Evolutionary conservation across 352 stramenopile genomes (phyloP).

Genomic region (Phytophthora agathidicida): DNA sequence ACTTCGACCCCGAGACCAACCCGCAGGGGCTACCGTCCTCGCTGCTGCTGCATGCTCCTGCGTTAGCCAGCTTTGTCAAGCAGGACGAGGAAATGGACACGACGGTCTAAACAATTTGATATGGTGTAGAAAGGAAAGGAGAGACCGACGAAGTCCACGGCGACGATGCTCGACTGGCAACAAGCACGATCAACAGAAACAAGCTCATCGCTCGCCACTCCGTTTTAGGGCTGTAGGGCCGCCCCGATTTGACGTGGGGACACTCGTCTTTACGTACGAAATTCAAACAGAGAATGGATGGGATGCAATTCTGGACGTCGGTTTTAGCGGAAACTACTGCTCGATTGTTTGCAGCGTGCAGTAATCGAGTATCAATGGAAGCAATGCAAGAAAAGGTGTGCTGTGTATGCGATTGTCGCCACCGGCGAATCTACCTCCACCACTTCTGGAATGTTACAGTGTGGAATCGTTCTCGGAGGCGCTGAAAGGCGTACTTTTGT

Average conservation of each 20-base stretch:
- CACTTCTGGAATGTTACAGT: neutral
- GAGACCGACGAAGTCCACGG: neutral
- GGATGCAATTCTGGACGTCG: too few species aligned
- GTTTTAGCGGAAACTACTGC: conserved; percentile 6
- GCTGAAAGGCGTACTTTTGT: neutral
- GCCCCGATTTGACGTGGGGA: too few species aligned
- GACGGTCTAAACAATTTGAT: conserved; percentile 28
- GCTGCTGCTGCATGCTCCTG: conserved; percentile 78
- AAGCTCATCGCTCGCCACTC: too few species aligned
- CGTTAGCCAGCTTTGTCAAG: conserved; percentile 50
- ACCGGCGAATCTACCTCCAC: neutral
- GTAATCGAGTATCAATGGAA: neutral
- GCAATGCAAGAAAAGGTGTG: neutral
- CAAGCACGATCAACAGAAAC: too few species aligned
- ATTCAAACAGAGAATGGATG: too few species aligned
- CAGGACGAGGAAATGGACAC: conserved; percentile 7
- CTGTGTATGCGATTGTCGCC: neutral
- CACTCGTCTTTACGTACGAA: too few species aligned
- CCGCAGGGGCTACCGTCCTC: conserved; percentile 51
- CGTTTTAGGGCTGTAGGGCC: too few species aligned
- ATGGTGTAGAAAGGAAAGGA: neutral
- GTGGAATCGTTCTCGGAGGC: neutral
- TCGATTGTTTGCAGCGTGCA: neutral
- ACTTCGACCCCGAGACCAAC: conserved; percentile 34
- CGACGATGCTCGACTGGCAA: too few species aligned